Conservation (phyloP, 2,329 filamentous ascomycete genomes). For the Cladosporium sp. region DNA sequence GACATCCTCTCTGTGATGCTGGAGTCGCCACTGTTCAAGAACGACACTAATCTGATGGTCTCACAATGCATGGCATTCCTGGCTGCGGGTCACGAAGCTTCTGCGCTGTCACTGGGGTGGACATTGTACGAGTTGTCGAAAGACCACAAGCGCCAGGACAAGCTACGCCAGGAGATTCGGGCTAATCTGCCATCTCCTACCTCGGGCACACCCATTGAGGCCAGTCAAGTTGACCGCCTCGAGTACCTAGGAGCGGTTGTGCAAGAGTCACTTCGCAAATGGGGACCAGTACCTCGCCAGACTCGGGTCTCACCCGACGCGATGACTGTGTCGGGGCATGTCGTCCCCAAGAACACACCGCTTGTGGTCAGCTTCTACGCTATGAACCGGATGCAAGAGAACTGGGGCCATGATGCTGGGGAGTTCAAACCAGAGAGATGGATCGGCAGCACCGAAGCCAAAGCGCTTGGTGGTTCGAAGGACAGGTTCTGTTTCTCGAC, state of each 20-base stretch:
- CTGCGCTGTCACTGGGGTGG: constrained; percentile 69
- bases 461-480: constrained; percentile 68
- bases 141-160: constrained; percentile 60
- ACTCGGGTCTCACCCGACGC: constrained; percentile 41
- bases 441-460: constrained; percentile 56
- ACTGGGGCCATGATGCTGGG: constrained; percentile 42
- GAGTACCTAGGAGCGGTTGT: constrained; percentile 45
- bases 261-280: constrained; percentile 43
- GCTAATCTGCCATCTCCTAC: constrained; percentile 23
- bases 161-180: constrained; percentile 66
- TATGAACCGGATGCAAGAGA: constrained; percentile 38
- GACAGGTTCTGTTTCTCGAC: constrained; percentile 34
- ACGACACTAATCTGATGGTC: constrained; percentile 40
- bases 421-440: constrained; percentile 43
- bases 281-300: constrained; percentile 46
- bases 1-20: constrained; percentile 49
- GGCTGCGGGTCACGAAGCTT: constrained; percentile 66
- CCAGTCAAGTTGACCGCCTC: constrained; percentile 50
- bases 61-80: constrained; percentile 54
- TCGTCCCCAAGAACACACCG: constrained; percentile 38
- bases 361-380: constrained; percentile 40
- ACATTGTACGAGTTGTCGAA: constrained; percentile 64
- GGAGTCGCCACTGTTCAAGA: constrained; percentile 48
- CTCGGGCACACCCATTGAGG: constrained; percentile 24
- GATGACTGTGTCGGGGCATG: constrained; percentile 37